Conservation (phyloP, 2,329 filamentous ascomycete genomes). For the Cercospora sp. region DNA sequence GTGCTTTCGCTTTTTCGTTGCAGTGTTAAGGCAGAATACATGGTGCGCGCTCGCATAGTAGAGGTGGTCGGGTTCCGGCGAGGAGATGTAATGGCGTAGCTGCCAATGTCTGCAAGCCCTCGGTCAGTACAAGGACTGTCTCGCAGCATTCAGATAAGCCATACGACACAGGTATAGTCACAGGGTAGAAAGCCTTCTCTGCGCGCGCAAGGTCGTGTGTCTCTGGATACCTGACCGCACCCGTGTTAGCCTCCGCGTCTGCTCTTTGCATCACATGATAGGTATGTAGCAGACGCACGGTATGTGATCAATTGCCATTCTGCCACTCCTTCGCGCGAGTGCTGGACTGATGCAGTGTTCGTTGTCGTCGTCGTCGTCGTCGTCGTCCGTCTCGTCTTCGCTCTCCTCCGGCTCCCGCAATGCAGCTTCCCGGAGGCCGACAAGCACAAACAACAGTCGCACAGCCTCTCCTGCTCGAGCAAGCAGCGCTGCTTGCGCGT, state of each 20-base stretch:
- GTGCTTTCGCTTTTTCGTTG: slow-evolving; percentile 72
- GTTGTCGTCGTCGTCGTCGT: neutral
- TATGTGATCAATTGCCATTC: slow-evolving; percentile 37
- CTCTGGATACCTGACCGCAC: slow-evolving; percentile 46
- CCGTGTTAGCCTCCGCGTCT: slow-evolving; percentile 10
- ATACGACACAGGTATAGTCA: slow-evolving; percentile 52
- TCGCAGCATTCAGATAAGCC: slow-evolving; percentile 42
- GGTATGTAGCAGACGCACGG: slow-evolving; percentile 22
- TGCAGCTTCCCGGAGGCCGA: neutral
- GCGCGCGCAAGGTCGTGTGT: slow-evolving; percentile 48
- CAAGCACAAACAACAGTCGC: neutral
- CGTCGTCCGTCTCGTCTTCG: slow-evolving; percentile 3
- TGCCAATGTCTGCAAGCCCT: slow-evolving; percentile 70
- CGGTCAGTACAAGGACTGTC: neutral
- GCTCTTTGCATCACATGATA: neutral
- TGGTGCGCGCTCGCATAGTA: slow-evolving; percentile 81
- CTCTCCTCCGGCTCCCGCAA: neutral
- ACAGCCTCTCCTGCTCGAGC: neutral
- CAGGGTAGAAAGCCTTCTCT: slow-evolving; percentile 49
- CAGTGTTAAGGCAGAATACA: slow-evolving; percentile 58
- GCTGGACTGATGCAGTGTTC: slow-evolving; percentile 1
- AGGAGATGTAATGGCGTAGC: slow-evolving; percentile 85
- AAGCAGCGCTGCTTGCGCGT: neutral
- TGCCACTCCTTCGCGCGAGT: slow-evolving; percentile 9
- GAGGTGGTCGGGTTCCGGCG: slow-evolving; percentile 71